A percentile compares a stretch with the other conserved stretches of the same genome.
Conservation (phyloP, 768 basidiomycete genomes). For the Mycena chlorophos region DNA sequence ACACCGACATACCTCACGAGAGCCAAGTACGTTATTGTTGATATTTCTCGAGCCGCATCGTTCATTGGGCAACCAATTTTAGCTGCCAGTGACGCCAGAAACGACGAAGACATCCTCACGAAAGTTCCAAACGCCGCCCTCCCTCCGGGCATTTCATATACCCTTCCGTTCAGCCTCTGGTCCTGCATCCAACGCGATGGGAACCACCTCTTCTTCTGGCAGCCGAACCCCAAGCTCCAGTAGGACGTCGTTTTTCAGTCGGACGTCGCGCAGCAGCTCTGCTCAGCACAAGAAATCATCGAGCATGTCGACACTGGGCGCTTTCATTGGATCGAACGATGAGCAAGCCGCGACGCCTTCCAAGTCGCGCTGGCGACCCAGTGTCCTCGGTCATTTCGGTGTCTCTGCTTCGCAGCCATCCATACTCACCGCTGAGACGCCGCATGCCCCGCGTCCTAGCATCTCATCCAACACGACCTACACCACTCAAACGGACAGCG, state of each 20-base stretch:
- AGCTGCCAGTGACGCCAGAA: conserved; percentile 38
- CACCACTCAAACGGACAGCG: conserved; percentile 48
- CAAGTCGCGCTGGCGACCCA: conserved; percentile 60
- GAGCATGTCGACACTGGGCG: conserved; percentile 48
- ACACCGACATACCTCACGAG: conserved; percentile 48
- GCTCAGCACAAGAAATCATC: conserved; percentile 48
- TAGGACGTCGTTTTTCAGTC: conserved; percentile 47
- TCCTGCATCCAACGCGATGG: conserved; percentile 35
- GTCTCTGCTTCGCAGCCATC: conserved; percentile 48
- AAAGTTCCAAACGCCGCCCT: conserved; percentile 36
- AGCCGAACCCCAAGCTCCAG: conserved; percentile 37
- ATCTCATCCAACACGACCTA: conserved; percentile 61
- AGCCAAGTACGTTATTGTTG: conserved; percentile 19
- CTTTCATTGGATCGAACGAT: conserved; percentile 11
- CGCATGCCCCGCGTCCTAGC: conserved; percentile 52
- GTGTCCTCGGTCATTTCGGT: conserved; percentile 63
- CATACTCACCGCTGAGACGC: conserved; percentile 42
- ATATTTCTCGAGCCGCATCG: conserved; percentile 7
- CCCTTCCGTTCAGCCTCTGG: conserved; percentile 43
- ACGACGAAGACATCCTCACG: conserved; percentile 26
- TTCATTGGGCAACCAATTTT: conserved; percentile 8
- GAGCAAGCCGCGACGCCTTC: conserved; percentile 16
- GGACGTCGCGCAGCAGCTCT: conserved; percentile 36
- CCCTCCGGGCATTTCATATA: conserved; percentile 47
- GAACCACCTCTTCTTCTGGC: conserved; percentile 34